A percentile compares a stretch with the other conserved stretches of the same genome.
Conservation (phyloP, 2,329 filamentous ascomycete species). For the Colletotrichum eremochloae region DNA sequence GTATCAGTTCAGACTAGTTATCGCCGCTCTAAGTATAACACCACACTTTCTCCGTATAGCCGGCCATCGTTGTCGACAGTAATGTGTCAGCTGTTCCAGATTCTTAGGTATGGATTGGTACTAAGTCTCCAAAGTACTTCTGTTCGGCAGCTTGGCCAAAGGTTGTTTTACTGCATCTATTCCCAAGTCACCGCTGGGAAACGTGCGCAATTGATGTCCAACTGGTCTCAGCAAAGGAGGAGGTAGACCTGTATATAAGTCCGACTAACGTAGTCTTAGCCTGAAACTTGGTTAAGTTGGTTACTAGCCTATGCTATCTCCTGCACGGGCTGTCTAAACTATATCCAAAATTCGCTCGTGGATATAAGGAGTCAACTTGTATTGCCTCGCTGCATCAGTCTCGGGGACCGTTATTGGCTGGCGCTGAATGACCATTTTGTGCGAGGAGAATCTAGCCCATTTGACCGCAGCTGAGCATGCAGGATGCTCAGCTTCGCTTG, state of each 20-base stretch:
- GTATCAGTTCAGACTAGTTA: not conserved
- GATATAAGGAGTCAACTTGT: too few relatives aligned
- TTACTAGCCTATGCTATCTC: too few relatives aligned
- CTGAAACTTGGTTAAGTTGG: not conserved
- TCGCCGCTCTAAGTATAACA: not conserved
- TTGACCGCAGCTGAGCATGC: not conserved
- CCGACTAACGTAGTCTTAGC: not conserved
- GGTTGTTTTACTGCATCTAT: not conserved
- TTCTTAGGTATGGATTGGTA: fast-evolving
- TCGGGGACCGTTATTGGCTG: too few relatives aligned
- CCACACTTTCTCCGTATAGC: not conserved
- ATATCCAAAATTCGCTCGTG: too few relatives aligned
- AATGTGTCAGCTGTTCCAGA: not conserved
- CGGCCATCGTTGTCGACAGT: not conserved
- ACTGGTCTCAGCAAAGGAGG: not conserved
- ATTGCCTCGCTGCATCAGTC: too few relatives aligned
- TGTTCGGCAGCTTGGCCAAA: not conserved
- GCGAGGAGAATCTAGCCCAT: too few relatives aligned
- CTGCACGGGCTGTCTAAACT: too few relatives aligned
- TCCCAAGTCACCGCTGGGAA: not conserved
- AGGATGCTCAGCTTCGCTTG: not conserved
- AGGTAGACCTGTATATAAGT: not conserved
- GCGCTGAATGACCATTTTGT: too few relatives aligned
- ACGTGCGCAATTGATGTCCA: too few relatives aligned
- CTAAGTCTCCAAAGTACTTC: not conserved